Evolutionary conservation across 1,284 basidiomycete genomes (phyloP), one percentile per base, ranked within the genome.

Genomic region (Porogramme epimiltina): DNA sequence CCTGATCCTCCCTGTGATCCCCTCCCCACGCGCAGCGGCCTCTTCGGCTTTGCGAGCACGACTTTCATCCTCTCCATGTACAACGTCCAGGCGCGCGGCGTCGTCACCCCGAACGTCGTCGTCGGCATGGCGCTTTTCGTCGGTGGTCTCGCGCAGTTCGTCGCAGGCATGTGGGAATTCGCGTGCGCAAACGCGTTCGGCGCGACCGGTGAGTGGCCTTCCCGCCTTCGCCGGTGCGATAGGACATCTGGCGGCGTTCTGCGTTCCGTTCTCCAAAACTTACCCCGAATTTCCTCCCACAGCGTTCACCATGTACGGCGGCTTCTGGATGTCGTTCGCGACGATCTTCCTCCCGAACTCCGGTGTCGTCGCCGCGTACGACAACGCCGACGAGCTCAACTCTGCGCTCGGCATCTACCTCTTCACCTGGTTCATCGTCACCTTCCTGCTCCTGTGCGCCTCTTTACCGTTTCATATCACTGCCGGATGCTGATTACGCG

Each of bases 231-330:
- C 34, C 9, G 34, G 8, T n/a, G 34, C 8, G 13, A 16, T 13
- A 37, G 9, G 34, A 13, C 16, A 13, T 6, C 34, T 16, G 34
- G 34, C 10, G 33, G 31, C 16, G 20, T n/a, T 25, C n/a, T 42
- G 28, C 9, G 23, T 16, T 34, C n/a, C 28, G 26, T 13, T 9
- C 20, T 19, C 23, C 8, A 11, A 34, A 18, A 18, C 51, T 52
- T 16, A 54, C 38, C 18, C 52, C 42, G 47, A 49, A 10, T 34
- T 49, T 56, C 36, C 24, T 36, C 56, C 73, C 79, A 74, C 80
- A 78, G 94, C 91, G 0, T 93, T 94, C 76, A 75, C 85, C 0
- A 85, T 85, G 1, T 95, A 90, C 62, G 92, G 91, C 51, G 85
- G 83, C 1, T 94, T 93, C 76, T 93, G 91, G 91, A 72, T 92